Evolutionary conservation across 108 stramenopile genomes (phyloP), one percentile per base, ranked within the genome.

Genomic region (Seminavis robusta): DNA sequence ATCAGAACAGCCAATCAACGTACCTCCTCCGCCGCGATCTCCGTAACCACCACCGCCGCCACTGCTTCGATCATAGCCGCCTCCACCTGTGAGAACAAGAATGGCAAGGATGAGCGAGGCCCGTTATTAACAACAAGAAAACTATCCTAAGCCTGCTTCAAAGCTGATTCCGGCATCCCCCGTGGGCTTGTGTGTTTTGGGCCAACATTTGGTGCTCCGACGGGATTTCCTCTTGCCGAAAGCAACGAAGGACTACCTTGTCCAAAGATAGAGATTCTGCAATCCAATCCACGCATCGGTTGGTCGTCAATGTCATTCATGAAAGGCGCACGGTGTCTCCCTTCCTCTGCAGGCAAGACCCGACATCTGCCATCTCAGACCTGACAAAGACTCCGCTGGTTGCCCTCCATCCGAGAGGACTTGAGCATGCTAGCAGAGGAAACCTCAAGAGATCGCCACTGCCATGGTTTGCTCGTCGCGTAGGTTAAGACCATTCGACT

Each of bases 1-100:
- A n/a, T n/a, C n/a, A n/a, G n/a, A n/a, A n/a, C n/a, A n/a, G n/a
- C n/a, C n/a, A n/a, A n/a, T n/a, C n/a, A n/a, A n/a, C n/a, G n/a
- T n/a, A n/a, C n/a, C n/a, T n/a, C n/a, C 61, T 29, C 66, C 76
- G 15, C 72, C 62, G 27, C 61, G 10, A 43, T 50, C 58, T 5
- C 76, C 81, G 20, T 68, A 48, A 28, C 53, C 60, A 32, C 56
- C 73, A 36, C 72, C 72, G 28, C 83, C 69, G 27, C 81, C 77
- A 34, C 71, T 44, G 27, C 49, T 48, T 43, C 66, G 30, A 44
- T 59, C 59, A 52, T 69, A 65, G 34, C 65, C 63, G 34, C 38
- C 51, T 50, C 60, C 26, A 24, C 49, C n/a, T 21, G 1, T 51
- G 9, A 25, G 11, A 45, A 26, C 44, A 27, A 23, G 19, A 9